A percentile compares a stretch with the other conserved stretches of the same genome.
Evolutionary conservation across 1,284 basidiomycete genomes (phyloP).

Genomic region (Austroboletus niveus): DNA sequence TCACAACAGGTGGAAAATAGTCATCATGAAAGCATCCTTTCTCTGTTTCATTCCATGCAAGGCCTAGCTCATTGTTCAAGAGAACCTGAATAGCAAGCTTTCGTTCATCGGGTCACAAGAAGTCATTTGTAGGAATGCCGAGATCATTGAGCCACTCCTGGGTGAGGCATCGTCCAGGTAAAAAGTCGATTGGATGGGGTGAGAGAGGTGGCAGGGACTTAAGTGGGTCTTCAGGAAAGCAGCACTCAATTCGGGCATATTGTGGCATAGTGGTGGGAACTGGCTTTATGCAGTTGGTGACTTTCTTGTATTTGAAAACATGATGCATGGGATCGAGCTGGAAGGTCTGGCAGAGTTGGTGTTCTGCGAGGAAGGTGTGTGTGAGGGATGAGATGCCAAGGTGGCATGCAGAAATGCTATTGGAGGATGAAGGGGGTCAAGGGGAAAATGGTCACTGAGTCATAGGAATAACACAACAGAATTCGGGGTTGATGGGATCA

Average conservation of each 20-base stretch:
- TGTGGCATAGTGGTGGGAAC: slow-evolving; percentile 20
- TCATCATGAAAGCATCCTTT: slow-evolving; percentile 19
- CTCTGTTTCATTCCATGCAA: slow-evolving; percentile 17
- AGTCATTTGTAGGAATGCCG: slow-evolving; percentile 4
- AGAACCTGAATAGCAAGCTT: slow-evolving; percentile 11
- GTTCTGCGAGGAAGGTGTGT: background rate
- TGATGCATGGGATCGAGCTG: background rate
- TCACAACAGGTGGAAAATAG: slow-evolving; percentile 14
- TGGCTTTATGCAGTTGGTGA: background rate
- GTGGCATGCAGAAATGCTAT: too few relatives aligned
- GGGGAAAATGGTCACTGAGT: too few relatives aligned
- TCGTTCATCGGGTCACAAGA: slow-evolving; percentile 26
- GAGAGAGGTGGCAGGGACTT: background rate
- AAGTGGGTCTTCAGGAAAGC: slow-evolving; percentile 9
- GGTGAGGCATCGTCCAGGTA: background rate
- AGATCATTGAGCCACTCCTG: background rate
- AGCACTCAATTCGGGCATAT: slow-evolving; percentile 8
- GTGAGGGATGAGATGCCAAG: too few relatives aligned
- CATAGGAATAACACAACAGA: background rate
- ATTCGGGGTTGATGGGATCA: background rate
- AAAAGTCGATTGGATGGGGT: background rate
- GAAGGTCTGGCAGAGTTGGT: background rate
- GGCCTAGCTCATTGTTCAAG: slow-evolving; percentile 17
- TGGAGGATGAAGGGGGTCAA: too few relatives aligned
- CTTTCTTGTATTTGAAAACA: background rate